These are phyloP conservation scores for Tricholoma sp. DNA, from an alignment of 768 basidiomycete genomes.

Conservation along the genomic window DNA sequence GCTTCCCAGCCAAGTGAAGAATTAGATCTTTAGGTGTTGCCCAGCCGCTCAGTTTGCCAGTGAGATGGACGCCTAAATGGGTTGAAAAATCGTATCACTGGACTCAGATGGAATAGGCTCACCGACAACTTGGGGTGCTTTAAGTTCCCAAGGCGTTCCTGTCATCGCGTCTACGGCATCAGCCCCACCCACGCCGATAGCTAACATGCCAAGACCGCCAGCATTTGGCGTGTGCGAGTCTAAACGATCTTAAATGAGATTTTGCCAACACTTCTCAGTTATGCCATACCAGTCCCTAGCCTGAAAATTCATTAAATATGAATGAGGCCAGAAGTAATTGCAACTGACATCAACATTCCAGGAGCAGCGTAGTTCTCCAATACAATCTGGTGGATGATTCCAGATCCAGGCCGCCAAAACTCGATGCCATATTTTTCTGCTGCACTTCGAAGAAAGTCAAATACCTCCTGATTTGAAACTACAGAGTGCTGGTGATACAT, in stretches of 20 bases:
- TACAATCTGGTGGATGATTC: constrained; percentile 97
- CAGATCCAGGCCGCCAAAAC: constrained; percentile 97
- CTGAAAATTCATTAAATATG: constrained; percentile 29
- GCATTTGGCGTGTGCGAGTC: constrained; percentile 99
- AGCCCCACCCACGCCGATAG: constrained; percentile 98
- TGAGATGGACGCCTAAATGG: constrained; percentile 81
- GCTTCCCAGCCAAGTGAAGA: constrained; percentile 86
- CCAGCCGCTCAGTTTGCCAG: constrained; percentile 86
- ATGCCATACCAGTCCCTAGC: constrained; percentile 70
- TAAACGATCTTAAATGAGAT: constrained; percentile 17
- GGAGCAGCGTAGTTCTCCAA: constrained; percentile 97
- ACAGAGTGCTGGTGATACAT: constrained; percentile 60
- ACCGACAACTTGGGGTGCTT: constrained; percentile 84
- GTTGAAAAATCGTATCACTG: not conserved
- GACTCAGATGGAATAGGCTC: constrained; percentile 16
- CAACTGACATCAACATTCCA: constrained; percentile 78
- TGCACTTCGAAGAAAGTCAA: constrained; percentile 93
- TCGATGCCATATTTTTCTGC: constrained; percentile 91
- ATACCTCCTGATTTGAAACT: constrained; percentile 89
- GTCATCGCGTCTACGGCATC: constrained; percentile 99
- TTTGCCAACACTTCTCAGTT: not conserved
- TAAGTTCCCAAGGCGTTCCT: constrained; percentile 96
- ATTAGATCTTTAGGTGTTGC: constrained; percentile 95
- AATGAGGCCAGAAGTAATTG: not conserved
- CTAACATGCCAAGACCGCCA: constrained; percentile 92